phyloP scores from a whole-genome alignment of 2,329 filamentous ascomycete genomes.

The Exophiala oligosperma region DNA sequence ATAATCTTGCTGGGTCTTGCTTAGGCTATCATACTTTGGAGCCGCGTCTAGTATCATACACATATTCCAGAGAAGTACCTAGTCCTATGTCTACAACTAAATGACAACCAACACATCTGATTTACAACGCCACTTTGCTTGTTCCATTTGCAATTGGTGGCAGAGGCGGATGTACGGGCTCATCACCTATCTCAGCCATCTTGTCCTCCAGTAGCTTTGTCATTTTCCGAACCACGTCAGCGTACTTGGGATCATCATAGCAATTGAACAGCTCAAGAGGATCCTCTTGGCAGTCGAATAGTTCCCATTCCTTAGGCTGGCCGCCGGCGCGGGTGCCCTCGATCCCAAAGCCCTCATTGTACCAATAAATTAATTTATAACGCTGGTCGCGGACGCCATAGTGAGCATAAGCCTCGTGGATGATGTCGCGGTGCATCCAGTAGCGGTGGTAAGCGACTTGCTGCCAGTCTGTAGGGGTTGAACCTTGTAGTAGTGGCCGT shows the following conservation, averaged over 20 bases:
- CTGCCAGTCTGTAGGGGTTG: constrained; percentile 48
- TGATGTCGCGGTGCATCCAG: constrained; percentile 56
- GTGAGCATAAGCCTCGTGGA: constrained; percentile 53
- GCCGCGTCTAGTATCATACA: no score
- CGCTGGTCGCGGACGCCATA: constrained; percentile 54
- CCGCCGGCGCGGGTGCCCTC: constrained; percentile 42
- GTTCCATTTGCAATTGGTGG: no score
- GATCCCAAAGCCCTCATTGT: constrained; percentile 51
- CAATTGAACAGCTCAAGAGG: constrained; percentile 52
- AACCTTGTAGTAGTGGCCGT: constrained; percentile 37
- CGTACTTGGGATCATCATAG: constrained; percentile 43
- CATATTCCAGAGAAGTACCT: no score
- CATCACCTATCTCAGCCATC: constrained; percentile 56
- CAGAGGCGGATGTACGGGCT: constrained; percentile 16
- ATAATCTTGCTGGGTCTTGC: no score
- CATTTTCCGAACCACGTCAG: constrained; percentile 42
- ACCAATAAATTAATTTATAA: constrained; percentile 60
- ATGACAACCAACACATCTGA: no score
- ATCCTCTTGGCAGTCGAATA: constrained; percentile 55
- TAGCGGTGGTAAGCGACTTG: constrained; percentile 57
- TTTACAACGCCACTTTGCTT: no score
- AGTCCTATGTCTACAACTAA: no score
- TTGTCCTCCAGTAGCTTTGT: constrained; percentile 47
- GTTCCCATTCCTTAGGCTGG: constrained; percentile 51
- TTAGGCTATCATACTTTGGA: no score